Percentiles rank a stretch among this genome's conserved stretches.
These are phyloP conservation scores for Nicotiana undulata DNA, from an alignment of 257 asterid genomes.

Conservation along the genomic window DNA sequence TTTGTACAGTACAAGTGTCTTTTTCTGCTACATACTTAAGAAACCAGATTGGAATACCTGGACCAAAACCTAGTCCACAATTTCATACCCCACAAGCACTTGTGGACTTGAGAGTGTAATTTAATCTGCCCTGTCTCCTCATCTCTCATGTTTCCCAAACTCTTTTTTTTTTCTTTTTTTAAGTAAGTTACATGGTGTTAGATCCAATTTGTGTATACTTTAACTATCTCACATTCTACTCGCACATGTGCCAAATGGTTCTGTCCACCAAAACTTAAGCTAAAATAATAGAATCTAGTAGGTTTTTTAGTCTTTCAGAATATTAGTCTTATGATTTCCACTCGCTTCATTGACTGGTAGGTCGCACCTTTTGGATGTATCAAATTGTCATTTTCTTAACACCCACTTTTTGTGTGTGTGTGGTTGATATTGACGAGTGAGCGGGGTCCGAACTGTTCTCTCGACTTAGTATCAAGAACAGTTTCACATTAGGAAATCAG, in stretches of 20 bases:
- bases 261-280: too few species aligned
- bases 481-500: neutral
- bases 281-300: too few species aligned
- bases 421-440: neutral
- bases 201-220: neutral
- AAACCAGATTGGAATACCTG: constrained; percentile 20
- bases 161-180: neutral
- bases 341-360: too few species aligned
- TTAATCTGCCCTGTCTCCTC: constrained; percentile 30
- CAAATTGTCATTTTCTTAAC: too few species aligned
- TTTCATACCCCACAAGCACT: constrained; percentile 5
- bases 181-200: neutral
- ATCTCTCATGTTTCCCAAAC: neutral
- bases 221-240: neutral
- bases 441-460: neutral
- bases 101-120: constrained; percentile 13
- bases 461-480: neutral
- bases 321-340: too few species aligned
- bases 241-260: too few species aligned
- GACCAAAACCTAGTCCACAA: constrained; percentile 2
- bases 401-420: neutral
- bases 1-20: constrained; percentile 26
- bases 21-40: neutral
- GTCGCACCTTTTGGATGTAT: neutral
- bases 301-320: too few species aligned